Evolutionary conservation across 139 green algal species (phyloP).

Genomic region (Gonium pectorale): DNA sequence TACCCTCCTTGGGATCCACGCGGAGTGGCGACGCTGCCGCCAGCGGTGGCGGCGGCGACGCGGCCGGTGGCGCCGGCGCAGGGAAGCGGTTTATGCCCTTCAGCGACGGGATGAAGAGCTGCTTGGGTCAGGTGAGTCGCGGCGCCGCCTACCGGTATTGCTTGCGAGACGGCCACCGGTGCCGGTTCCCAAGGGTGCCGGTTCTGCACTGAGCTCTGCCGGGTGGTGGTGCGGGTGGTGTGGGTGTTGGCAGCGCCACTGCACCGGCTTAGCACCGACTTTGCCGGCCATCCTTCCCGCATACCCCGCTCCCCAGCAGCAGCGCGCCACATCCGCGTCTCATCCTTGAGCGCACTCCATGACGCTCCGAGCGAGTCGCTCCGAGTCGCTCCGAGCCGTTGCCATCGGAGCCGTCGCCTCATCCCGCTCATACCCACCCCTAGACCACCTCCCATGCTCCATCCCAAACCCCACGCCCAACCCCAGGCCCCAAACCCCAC

Average conservation of each 20-base stretch:
- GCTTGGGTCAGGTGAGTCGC: constrained; percentile 62
- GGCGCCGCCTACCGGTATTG: background rate
- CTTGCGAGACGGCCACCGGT: too few species aligned
- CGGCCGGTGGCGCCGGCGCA: background rate
- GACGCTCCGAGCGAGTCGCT: too few species aligned
- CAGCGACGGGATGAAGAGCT: constrained; percentile 70
- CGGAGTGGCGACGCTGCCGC: background rate
- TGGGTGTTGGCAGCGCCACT: background rate
- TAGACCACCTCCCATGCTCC: too few species aligned
- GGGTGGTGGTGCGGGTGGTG: background rate
- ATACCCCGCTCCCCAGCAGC: too few species aligned
- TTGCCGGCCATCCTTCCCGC: too few species aligned
- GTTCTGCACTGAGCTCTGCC: background rate
- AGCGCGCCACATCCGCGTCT: too few species aligned
- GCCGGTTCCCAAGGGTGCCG: background rate
- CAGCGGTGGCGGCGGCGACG: background rate
- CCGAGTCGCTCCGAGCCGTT: too few species aligned
- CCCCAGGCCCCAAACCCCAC: too few species aligned
- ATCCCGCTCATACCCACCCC: too few species aligned
- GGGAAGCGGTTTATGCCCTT: constrained; percentile 63
- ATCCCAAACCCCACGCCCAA: background rate
- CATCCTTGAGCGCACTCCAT: too few species aligned
- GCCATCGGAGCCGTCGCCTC: too few species aligned
- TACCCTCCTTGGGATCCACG: too few species aligned
- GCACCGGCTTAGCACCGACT: background rate